Evolutionary conservation across 352 stramenopile species (phyloP).

Genomic region (Phytophthora agathidicida): DNA sequence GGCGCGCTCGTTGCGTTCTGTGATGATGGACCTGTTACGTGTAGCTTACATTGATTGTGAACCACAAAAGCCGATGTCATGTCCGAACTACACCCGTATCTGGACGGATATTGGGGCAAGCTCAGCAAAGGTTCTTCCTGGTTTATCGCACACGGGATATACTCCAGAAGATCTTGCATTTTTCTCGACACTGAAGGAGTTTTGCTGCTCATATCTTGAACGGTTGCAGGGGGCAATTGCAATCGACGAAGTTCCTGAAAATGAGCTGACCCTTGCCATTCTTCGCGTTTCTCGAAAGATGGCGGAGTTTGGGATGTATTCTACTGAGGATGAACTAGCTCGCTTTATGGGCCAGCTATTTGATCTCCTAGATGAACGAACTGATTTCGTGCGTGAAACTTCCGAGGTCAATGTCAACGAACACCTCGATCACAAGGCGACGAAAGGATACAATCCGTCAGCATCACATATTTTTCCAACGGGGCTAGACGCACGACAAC

Average conservation of each 20-base stretch:
- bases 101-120: slow-evolving; percentile 60
- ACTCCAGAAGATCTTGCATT: slow-evolving; percentile 51
- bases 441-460: slow-evolving; percentile 12
- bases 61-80: slow-evolving; percentile 60
- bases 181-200: slow-evolving; percentile 52
- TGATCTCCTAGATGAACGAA: slow-evolving; percentile 50
- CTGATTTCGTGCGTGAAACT: slow-evolving; percentile 35
- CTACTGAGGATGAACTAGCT: slow-evolving; percentile 47
- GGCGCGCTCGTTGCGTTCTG: slow-evolving; percentile 61
- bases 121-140: slow-evolving; percentile 34
- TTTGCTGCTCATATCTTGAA: slow-evolving; percentile 54
- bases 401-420: slow-evolving; percentile 4
- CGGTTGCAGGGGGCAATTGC: slow-evolving; percentile 48
- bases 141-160: slow-evolving; percentile 38
- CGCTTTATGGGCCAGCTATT: slow-evolving; percentile 33
- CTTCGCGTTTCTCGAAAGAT: slow-evolving; percentile 61
- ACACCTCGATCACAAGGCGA: slow-evolving; percentile 9
- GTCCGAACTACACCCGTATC: slow-evolving; percentile 72
- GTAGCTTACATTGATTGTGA: slow-evolving; percentile 78
- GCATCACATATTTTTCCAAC: slow-evolving; percentile 10
- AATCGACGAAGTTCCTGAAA: slow-evolving; percentile 64
- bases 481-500: slow-evolving; percentile 6
- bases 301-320: slow-evolving; percentile 73
- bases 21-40: slow-evolving; percentile 69
- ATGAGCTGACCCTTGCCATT: slow-evolving; percentile 64